phyloP scores from a whole-genome alignment of 495 filamentous ascomycete genomes.

The Friedmanniomyces endolithicus region DNA sequence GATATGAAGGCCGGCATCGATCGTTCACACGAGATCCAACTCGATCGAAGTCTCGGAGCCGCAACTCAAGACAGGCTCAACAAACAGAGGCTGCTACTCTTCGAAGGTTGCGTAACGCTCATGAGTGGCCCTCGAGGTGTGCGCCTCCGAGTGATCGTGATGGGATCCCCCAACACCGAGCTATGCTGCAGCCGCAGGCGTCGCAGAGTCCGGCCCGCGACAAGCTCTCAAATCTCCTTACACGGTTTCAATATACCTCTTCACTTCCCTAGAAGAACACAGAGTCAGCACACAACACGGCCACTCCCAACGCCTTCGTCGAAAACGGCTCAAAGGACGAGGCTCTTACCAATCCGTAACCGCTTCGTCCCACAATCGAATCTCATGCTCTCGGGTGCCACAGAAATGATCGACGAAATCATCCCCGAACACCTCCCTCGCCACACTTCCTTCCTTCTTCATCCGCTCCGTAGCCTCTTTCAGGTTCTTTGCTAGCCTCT shows the following conservation, averaged over 20 bases:
- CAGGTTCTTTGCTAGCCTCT: slow-evolving; percentile 65
- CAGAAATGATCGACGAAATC: slow-evolving; percentile 93
- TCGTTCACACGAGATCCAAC: no score
- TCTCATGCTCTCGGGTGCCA: slow-evolving; percentile 85
- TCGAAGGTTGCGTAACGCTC: no score
- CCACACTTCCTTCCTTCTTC: slow-evolving; percentile 60
- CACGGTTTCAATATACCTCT: slow-evolving; percentile 42
- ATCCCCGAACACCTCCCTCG: slow-evolving; percentile 83
- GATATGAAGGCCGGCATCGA: no score
- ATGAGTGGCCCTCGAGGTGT: no score
- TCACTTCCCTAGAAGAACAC: slow-evolving; percentile 34
- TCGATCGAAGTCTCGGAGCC: no score
- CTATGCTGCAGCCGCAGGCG: no score
- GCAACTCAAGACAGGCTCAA: no score
- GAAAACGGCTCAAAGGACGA: slow-evolving; percentile 3
- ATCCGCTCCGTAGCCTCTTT: slow-evolving; percentile 72
- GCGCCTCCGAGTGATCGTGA: no score
- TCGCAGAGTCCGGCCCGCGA: no score
- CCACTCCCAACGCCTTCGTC: neutral
- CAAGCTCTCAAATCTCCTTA: no score
- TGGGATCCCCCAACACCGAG: no score
- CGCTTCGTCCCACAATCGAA: slow-evolving; percentile 83
- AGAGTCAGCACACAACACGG: neutral
- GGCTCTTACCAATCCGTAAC: slow-evolving; percentile 77
- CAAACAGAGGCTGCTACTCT: no score